Evolutionary conservation across 2,329 filamentous ascomycete species (phyloP).

Genomic region (Metarhizium humberi): DNA sequence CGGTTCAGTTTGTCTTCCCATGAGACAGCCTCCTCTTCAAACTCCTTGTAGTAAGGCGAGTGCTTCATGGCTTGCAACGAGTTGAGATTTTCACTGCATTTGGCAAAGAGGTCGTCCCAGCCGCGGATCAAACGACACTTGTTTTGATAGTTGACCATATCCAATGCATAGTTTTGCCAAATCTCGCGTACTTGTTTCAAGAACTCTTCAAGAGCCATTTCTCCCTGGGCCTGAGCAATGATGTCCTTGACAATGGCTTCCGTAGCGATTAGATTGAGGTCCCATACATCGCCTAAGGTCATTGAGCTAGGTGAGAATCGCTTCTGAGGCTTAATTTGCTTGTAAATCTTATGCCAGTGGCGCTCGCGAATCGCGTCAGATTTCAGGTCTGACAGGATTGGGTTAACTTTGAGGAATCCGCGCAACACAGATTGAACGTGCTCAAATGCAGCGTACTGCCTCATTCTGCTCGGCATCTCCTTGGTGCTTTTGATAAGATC

Average conservation of each 20-base stretch:
- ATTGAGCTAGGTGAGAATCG: slow-evolving; percentile 90
- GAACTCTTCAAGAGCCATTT: slow-evolving; percentile 98
- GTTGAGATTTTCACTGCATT: slow-evolving; percentile 96
- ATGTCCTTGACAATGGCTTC: slow-evolving; percentile 87
- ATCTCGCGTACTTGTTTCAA: slow-evolving; percentile 91
- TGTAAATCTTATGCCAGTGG: slow-evolving; percentile 98
- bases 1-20: slow-evolving; percentile 99
- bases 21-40: slow-evolving; percentile 89
- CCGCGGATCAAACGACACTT: slow-evolving; percentile 95
- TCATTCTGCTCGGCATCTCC: slow-evolving; percentile 98
- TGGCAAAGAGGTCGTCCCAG: slow-evolving; percentile 96
- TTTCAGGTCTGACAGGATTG: slow-evolving; percentile 80
- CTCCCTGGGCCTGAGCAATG: slow-evolving; percentile 89
- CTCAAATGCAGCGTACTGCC: slow-evolving; percentile 99
- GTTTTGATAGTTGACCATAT: slow-evolving; percentile 94
- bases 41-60: slow-evolving; percentile 98
- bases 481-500: slow-evolving; percentile 95
- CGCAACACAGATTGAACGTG: slow-evolving; percentile 90
- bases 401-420: slow-evolving; percentile 83
- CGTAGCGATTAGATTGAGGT: slow-evolving; percentile 80
- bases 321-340: slow-evolving; percentile 83
- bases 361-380: slow-evolving; percentile 93
- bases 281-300: slow-evolving; percentile 98
- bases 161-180: slow-evolving; percentile 91
- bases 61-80: slow-evolving; percentile 98